Percentiles rank a stretch among this genome's conserved stretches.
phyloP scores from a whole-genome alignment of 2,329 filamentous ascomycete genomes.

The Penicillium digitatum region DNA sequence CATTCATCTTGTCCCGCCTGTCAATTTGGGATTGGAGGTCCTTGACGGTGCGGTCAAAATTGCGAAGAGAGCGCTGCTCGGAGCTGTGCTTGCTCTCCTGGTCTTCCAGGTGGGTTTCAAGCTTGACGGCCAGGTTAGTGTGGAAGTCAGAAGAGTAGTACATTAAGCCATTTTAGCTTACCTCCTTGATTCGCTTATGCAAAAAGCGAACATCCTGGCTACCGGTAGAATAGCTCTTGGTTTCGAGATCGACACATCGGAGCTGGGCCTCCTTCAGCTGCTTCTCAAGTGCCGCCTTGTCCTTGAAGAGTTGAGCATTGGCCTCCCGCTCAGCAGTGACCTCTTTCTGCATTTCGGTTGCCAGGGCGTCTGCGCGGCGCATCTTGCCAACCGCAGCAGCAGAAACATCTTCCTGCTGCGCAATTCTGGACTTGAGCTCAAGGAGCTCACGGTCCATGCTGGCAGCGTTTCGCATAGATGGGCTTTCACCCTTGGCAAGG shows the following conservation, averaged over 20 bases:
- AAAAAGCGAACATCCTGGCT: slow-evolving; percentile 95
- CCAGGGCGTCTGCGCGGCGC: slow-evolving; percentile 83
- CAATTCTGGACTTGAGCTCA: slow-evolving; percentile 80
- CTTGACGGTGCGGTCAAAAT: slow-evolving; percentile 88
- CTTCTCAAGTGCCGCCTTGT: slow-evolving; percentile 87
- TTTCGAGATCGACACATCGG: slow-evolving; percentile 86
- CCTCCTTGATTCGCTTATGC: slow-evolving; percentile 91
- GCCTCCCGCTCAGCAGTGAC: slow-evolving; percentile 79
- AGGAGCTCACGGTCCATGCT: slow-evolving; percentile 83
- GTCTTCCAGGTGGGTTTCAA: slow-evolving; percentile 80
- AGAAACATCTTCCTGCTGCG: slow-evolving; percentile 90
- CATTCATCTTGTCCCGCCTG: slow-evolving; percentile 82
- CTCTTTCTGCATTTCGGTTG: slow-evolving; percentile 87
- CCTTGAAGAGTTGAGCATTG: slow-evolving; percentile 76
- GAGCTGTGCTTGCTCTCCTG: slow-evolving; percentile 75
- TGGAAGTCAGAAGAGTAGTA: background rate
- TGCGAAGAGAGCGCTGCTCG: slow-evolving; percentile 81
- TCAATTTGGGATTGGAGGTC: slow-evolving; percentile 91
- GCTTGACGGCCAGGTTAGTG: slow-evolving; percentile 49
- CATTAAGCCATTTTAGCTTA: slow-evolving; percentile 46
- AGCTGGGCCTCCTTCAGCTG: slow-evolving; percentile 85
- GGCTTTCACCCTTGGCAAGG: slow-evolving; percentile 76
- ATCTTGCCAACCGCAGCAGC: slow-evolving; percentile 94
- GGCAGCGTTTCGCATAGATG: slow-evolving; percentile 84
- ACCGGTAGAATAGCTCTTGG: slow-evolving; percentile 90